Evolutionary conservation across 495 filamentous ascomycete species (phyloP), one percentile per base, ranked within the genome.

Genomic region (Penicillium antarcticum): DNA sequence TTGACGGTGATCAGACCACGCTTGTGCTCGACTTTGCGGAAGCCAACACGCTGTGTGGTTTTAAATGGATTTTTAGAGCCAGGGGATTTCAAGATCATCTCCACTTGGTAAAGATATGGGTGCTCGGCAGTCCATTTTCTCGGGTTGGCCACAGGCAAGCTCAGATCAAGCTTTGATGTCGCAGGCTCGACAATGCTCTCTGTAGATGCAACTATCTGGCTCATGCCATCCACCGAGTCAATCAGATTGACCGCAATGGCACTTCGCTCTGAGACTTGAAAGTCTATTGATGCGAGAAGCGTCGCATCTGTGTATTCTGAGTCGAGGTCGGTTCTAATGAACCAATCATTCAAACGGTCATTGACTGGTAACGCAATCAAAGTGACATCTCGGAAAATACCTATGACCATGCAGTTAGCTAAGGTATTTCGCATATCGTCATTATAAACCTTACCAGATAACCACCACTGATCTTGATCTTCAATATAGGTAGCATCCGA

Each of bases 371-470:
- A 80, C 0, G 69, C 71, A 35, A 87, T 57, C 18, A 88, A 73
- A 17, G 73, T 72, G 5, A 89, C 85, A 51, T 88, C 85, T 2
- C 86, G 78, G 54, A 84, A 89, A 42, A 89, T 89, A 5, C 85
- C 85, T 61, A 24, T 35, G 2, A 7, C 8, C 26, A 29, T 10
- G 26, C 5, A 29, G 26, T 29, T 29, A 29, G 26, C 5, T 16
- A 7, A 35, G 3, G n/a, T 0, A 3, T 31, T 4, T 34, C 26
- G 12, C 8, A 7, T 35, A 42, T 24, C 3, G n/a, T 1, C n/a
- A 35, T 31, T 40, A 23, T 36, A 10, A 41, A 38, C 19, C 18
- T 13, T 52, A 77, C 75, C 76, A 6, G 77, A 79, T 18, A 81
- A 62, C 74, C 78, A 80, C 78, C 77, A 80, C 50, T 77, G 72